Evolutionary conservation across 2,329 filamentous ascomycete genomes (phyloP).

Genomic region (Phoma sp.): DNA sequence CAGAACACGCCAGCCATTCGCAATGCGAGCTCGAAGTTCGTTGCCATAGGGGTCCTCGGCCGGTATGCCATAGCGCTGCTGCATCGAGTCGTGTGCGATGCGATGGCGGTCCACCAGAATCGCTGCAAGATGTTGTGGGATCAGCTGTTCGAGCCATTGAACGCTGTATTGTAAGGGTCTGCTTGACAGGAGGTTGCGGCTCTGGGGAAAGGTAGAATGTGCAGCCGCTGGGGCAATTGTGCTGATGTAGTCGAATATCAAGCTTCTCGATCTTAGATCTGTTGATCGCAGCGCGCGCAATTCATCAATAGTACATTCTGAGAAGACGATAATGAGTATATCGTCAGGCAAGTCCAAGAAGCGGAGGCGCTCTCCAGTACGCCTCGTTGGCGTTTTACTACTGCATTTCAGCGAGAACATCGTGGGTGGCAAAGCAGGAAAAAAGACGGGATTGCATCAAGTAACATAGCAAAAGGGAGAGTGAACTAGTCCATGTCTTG

Average conservation of each 20-base stretch:
- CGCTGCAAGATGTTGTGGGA: slow-evolving; percentile 38
- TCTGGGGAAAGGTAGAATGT: slow-evolving; percentile 33
- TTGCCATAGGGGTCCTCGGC: slow-evolving; percentile 41
- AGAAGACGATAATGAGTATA: slow-evolving; percentile 38
- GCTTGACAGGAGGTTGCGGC: slow-evolving; percentile 22
- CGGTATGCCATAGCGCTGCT: slow-evolving; percentile 33
- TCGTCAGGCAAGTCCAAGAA: slow-evolving; percentile 37
- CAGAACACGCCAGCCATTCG: slow-evolving; percentile 39
- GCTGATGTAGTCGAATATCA: slow-evolving; percentile 34
- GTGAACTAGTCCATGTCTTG: not conserved
- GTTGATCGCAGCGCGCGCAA: slow-evolving; percentile 32
- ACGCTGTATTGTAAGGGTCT: slow-evolving; percentile 17
- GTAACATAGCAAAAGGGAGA: not conserved
- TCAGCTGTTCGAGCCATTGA: slow-evolving; percentile 33
- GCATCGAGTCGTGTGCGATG: slow-evolving; percentile 25
- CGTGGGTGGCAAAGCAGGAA: not conserved
- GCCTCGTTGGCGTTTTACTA: not conserved
- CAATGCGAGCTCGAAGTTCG: slow-evolving; percentile 32
- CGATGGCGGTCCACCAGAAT: slow-evolving; percentile 39
- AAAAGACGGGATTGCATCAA: not conserved
- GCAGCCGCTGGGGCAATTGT: slow-evolving; percentile 38
- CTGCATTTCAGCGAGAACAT: slow-evolving; percentile 10
- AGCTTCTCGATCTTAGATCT: slow-evolving; percentile 22
- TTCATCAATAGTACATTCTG: slow-evolving; percentile 37
- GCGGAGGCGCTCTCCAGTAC: not conserved